Evolutionary conservation across 441 rosid species (phyloP).

Genomic region (Francoa sonchifolia): DNA sequence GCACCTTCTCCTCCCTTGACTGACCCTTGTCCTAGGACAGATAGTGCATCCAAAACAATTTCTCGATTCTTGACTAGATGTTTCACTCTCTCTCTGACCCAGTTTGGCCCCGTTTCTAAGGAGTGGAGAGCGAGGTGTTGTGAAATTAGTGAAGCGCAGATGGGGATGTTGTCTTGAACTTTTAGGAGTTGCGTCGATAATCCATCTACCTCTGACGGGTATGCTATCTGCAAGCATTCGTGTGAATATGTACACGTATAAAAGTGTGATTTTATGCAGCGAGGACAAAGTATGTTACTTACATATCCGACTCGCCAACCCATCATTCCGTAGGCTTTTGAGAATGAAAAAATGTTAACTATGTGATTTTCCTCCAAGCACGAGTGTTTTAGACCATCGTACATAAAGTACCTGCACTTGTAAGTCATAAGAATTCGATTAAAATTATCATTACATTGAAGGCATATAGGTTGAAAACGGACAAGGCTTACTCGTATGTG

Average conservation of each 20-base stretch:
- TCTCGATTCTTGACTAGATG: slow-evolving; percentile 72
- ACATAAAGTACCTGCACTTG: slow-evolving; percentile 87
- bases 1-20: slow-evolving; percentile 96
- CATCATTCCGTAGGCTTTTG: slow-evolving; percentile 99
- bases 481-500: slow-evolving; percentile 80
- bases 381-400: slow-evolving; percentile 72
- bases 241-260: too few relatives aligned
- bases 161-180: slow-evolving; percentile 94
- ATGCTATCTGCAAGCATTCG: slow-evolving; percentile 57
- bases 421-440: not conserved
- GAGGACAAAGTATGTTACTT: slow-evolving; percentile 21
- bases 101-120: slow-evolving; percentile 59
- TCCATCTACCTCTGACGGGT: slow-evolving; percentile 68
- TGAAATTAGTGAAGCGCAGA: slow-evolving; percentile 74
- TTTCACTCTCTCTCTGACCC: slow-evolving; percentile 62
- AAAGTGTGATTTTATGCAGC: too few relatives aligned
- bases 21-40: slow-evolving; percentile 64
- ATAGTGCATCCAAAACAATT: slow-evolving; percentile 56
- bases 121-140: slow-evolving; percentile 79
- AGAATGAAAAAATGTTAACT: slow-evolving; percentile 90
- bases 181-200: slow-evolving; percentile 60
- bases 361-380: slow-evolving; percentile 86
- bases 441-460: not conserved
- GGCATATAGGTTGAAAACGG: slow-evolving; percentile 1
- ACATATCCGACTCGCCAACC: slow-evolving; percentile 99